A percentile compares a stretch with the other conserved stretches of the same genome.
phyloP scores from a whole-genome alignment of 164 flowering plant species.

The Stephania japonica region DNA sequence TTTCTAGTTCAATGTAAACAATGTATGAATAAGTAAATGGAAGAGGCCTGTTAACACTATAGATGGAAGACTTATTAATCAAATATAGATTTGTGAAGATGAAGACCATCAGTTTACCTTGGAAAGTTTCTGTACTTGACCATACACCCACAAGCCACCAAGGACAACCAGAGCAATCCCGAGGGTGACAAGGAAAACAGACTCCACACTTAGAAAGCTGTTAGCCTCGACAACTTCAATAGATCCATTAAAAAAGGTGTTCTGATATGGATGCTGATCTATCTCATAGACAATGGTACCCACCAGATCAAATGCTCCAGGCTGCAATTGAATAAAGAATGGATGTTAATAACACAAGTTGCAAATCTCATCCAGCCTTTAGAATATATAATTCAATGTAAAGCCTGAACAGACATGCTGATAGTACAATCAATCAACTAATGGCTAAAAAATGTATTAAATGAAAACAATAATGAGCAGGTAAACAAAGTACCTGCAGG shows the following conservation, averaged over 20 bases:
- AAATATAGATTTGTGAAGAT: neutral
- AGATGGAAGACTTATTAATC: neutral
- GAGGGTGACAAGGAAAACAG: constrained; percentile 73
- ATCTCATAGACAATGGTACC: constrained; percentile 82
- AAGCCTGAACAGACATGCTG: neutral
- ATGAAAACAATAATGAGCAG: neutral
- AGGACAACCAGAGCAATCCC: constrained; percentile 67
- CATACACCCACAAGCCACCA: constrained; percentile 60
- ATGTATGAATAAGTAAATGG: neutral
- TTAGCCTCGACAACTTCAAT: constrained; percentile 85
- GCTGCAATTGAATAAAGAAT: constrained; percentile 33
- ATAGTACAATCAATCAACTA: neutral
- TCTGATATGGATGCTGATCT: constrained; percentile 68
- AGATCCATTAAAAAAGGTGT: constrained; percentile 81
- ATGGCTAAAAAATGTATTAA: neutral
- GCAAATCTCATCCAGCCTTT: neutral
- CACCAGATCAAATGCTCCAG: constrained; percentile 91
- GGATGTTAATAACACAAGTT: neutral
- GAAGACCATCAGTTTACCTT: constrained; percentile 46
- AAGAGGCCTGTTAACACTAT: neutral
- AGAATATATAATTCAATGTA: neutral
- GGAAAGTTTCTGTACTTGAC: constrained; percentile 59
- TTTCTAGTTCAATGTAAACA: constrained; percentile 40
- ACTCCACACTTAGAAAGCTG: constrained; percentile 62
- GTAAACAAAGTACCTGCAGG: constrained; percentile 58